These are phyloP conservation scores for Halteria grandinella DNA, from an alignment of 73 alveolate species.

Conservation along the genomic window DNA sequence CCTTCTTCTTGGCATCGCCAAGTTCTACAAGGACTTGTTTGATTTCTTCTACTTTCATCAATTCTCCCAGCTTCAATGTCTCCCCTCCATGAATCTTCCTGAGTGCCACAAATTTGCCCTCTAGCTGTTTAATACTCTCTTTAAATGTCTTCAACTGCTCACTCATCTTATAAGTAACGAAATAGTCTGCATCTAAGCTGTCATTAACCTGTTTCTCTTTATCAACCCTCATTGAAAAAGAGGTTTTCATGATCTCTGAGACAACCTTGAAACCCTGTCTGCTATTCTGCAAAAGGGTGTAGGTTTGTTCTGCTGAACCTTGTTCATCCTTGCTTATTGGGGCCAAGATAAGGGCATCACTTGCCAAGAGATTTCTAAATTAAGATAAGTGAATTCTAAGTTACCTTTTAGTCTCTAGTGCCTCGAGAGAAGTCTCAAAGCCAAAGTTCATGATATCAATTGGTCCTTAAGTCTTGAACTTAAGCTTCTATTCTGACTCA, in stretches of 20 bases:
- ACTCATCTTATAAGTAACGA: conserved; percentile 5
- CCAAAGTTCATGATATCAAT: conserved; percentile 37
- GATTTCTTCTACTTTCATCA: conserved; percentile 23
- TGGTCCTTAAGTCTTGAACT: no score
- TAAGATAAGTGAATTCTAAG: not conserved
- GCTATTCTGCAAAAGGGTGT: not conserved
- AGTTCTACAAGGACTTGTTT: not conserved
- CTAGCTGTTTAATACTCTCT: not conserved
- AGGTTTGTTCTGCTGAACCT: conserved; percentile 22
- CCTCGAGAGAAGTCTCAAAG: conserved; percentile 25
- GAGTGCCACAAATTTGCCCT: not conserved
- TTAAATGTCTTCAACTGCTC: not conserved
- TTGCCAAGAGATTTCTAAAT: not conserved
- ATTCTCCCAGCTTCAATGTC: conserved; percentile 1
- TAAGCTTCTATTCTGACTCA: not conserved
- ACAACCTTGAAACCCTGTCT: not conserved
- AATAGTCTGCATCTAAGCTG: conserved; percentile 25
- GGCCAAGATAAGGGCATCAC: conserved; percentile 15
- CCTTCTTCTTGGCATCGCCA: conserved; percentile 18
- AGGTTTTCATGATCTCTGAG: conserved; percentile 30
- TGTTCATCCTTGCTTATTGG: conserved; percentile 10
- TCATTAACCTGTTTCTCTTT: conserved; percentile 14
- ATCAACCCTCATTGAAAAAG: conserved; percentile 37
- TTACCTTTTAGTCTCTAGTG: conserved; percentile 5
- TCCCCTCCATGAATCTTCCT: conserved; percentile 6